phyloP scores from a whole-genome alignment of 2,329 filamentous ascomycete species.

The Beauveria caledonica region DNA sequence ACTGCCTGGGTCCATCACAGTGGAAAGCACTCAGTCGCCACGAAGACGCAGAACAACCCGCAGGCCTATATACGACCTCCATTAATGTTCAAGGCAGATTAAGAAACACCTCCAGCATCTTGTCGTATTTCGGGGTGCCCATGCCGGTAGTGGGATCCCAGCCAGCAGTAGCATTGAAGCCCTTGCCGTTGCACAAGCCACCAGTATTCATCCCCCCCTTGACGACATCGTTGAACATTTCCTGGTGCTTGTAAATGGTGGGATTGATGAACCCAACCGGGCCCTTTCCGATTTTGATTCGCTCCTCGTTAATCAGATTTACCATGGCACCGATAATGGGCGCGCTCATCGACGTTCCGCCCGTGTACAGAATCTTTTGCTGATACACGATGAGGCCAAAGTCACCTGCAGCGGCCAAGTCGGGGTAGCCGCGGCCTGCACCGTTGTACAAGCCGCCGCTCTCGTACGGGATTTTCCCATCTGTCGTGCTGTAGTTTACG shows the following conservation, averaged over 20 bases:
- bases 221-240: constrained; percentile 10
- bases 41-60: too few relatives aligned
- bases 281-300: constrained; percentile 24
- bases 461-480: constrained; percentile 29
- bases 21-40: too few relatives aligned
- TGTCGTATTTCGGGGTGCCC: constrained; percentile 8
- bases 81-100: constrained; percentile 7
- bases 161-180: constrained; percentile 2
- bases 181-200: background rate
- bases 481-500: constrained; percentile 20
- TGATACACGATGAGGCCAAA: constrained; percentile 32
- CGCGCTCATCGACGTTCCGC: constrained; percentile 13
- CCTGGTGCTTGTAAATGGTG: constrained; percentile 9
- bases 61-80: too few relatives aligned
- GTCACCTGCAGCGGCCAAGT: constrained; percentile 35
- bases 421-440: constrained; percentile 30
- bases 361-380: constrained; percentile 15
- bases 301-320: constrained; percentile 14
- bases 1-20: too few relatives aligned
- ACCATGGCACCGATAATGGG: constrained; percentile 15
- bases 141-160: constrained; percentile 12
- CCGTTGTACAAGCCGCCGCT: constrained; percentile 29
- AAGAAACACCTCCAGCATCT: background rate
- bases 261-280: constrained; percentile 26
- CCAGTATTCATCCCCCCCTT: constrained; percentile 9